Base-by-base conservation (phyloP, 257 asterid genomes). In the Solanum ahanhuiri region DNA sequence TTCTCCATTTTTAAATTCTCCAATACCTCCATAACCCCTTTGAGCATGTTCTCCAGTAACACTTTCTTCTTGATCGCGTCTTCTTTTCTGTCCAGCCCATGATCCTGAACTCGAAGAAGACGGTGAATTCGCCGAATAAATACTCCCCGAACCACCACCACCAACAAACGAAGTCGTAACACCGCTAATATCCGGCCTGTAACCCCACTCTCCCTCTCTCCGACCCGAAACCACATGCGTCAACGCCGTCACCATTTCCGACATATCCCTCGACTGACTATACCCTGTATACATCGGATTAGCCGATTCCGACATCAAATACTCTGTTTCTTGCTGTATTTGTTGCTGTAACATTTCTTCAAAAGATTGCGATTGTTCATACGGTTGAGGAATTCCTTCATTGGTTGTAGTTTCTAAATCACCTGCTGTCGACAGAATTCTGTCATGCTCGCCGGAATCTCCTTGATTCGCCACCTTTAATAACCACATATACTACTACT, bases 51-150 rank as follows among this genome's bases (percentile, higher is more conserved):
- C 94, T 4, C 90, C 90, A 25, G 89, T 35, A 20, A 89, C 89
- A 28, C 83, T 85, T 20, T 95, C 95, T 35, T 92, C 97, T 20
- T 86, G 95, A 85, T 92, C 90, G 28, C 95, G 97, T 35, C 91
- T 87, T 82, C 99, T 87, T 82, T 96, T 96, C 89, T 91, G 97
- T 7, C 98, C 98, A 12, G 93, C 90, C 93, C 90, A 89, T 4
- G 97, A 93, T 3, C 97, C 97, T 20, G 98, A 92, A 89, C 97
- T 93, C 31, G 97, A 96, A 43, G 96, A 89, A 34, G 97, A 83
- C 4, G 97, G 95, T 7, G 95, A 90, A 87, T 85, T 91, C 8
- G 79, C 83, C 23, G 87, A 82, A 12, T 85, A 87, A 45, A 87
- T 81, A 6, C 88, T 88, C 23, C 76, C 76, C 12, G 91, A 87